A percentile compares a stretch with the other conserved stretches of the same genome.
phyloP scores from a whole-genome alignment of 2,329 filamentous ascomycete genomes.

The Fusarium citri region DNA sequence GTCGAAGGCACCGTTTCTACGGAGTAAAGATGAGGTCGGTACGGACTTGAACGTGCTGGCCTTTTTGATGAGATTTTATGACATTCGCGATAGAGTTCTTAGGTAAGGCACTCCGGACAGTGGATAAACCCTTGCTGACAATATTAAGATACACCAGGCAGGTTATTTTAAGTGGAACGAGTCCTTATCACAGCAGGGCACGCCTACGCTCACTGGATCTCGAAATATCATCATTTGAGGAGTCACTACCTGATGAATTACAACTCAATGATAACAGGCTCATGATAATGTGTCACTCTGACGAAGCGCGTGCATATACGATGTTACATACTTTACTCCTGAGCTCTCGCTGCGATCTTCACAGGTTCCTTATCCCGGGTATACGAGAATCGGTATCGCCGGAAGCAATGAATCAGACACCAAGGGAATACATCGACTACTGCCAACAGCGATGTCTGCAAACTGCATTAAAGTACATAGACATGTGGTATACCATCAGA shows the following conservation, averaged over 20 bases:
- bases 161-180: conserved; percentile 30
- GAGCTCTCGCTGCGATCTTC: conserved; percentile 43
- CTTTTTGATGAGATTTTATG: conserved; percentile 37
- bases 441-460: conserved; percentile 34
- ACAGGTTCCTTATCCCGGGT: conserved; percentile 43
- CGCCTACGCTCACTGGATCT: conserved; percentile 28
- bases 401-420: conserved; percentile 25
- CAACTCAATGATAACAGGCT: conserved; percentile 30
- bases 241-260: conserved; percentile 37
- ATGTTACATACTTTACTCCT: conserved; percentile 33
- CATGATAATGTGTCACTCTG: conserved; percentile 43
- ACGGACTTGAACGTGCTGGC: conserved; percentile 36
- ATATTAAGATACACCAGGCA: conserved; percentile 27
- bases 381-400: conserved; percentile 40
- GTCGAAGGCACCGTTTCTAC: conserved; percentile 36
- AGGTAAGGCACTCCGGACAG: neutral
- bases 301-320: conserved; percentile 37
- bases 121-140: rapidly evolving
- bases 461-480: conserved; percentile 8
- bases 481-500: conserved; percentile 30
- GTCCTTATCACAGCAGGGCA: conserved; percentile 29
- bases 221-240: conserved; percentile 35
- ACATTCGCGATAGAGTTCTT: conserved; percentile 40
- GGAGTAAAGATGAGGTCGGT: neutral
- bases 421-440: conserved; percentile 28